Evolutionary conservation across 2,329 filamentous ascomycete species (phyloP).

Genomic region (Didymella keratinophila): DNA sequence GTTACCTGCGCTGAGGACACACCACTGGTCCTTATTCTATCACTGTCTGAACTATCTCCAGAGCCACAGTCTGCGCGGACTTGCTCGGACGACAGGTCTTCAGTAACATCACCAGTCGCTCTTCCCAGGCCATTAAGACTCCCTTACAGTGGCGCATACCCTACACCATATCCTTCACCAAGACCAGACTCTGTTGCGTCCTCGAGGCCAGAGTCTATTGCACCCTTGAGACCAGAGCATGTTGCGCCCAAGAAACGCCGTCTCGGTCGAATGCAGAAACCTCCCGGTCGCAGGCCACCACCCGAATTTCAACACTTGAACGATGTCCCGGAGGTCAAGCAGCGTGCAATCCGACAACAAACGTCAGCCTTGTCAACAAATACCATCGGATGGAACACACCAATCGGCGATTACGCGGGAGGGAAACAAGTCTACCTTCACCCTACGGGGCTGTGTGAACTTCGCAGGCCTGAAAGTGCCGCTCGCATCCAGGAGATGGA

Average conservation of each 20-base stretch:
- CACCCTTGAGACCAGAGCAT: not conserved
- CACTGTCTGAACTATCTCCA: not conserved
- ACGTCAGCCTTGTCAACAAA: not conserved
- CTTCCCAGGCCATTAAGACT: not conserved
- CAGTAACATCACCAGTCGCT: not conserved
- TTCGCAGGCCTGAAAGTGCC: not conserved
- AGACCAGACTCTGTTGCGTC: not conserved
- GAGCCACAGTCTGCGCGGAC: not conserved
- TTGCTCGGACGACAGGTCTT: not conserved
- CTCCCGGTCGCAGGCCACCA: not conserved
- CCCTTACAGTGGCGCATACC: not conserved
- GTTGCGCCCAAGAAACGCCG: not conserved
- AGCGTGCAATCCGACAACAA: not conserved
- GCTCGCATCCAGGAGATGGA: not conserved
- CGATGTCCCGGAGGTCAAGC: not conserved
- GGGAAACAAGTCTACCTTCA: not conserved
- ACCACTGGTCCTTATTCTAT: not conserved
- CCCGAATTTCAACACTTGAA: not conserved
- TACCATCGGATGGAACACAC: conserved; percentile 1
- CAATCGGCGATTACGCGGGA: not conserved
- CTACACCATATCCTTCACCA: not conserved
- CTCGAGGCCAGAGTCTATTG: no score
- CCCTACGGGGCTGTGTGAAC: not conserved
- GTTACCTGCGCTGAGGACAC: not conserved
- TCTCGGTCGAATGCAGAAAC: not conserved